Evolutionary conservation across 306 rosid genomes (phyloP).

Genomic region (Sicyos baderoa): DNA sequence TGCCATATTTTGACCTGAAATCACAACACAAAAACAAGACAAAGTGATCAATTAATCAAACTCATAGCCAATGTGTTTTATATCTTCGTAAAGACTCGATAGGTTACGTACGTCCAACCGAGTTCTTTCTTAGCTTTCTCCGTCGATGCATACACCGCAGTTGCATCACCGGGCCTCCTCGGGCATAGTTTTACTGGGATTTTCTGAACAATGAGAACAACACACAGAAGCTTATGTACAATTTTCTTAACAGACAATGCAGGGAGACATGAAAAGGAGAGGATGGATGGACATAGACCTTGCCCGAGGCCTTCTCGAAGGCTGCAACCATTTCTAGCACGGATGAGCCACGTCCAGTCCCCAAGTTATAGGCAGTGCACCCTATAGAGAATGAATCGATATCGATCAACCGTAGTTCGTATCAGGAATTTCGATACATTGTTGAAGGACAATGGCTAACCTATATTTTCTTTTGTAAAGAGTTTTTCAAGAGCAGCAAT

Average conservation of each 20-base stretch:
- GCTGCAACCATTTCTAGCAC: constrained; percentile 91
- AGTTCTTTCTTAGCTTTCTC: constrained; percentile 76
- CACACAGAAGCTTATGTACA: not conserved
- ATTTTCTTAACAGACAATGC: not conserved
- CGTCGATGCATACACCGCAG: constrained; percentile 84
- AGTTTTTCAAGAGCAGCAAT: constrained; percentile 85
- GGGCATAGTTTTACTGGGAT: constrained; percentile 66
- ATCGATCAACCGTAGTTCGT: not conserved
- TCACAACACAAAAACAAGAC: not conserved
- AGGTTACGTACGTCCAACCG: constrained; percentile 74
- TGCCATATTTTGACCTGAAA: constrained; percentile 47
- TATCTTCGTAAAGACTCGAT: not conserved
- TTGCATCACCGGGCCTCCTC: constrained; percentile 85
- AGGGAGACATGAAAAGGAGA: not conserved
- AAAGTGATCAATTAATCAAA: not conserved
- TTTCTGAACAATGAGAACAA: constrained; percentile 40
- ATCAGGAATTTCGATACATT: not conserved
- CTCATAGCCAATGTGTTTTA: not conserved
- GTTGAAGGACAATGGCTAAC: constrained; percentile 21
- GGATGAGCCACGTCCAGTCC: constrained; percentile 85
- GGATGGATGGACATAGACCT: constrained; percentile 35
- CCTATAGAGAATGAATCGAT: constrained; percentile 34
- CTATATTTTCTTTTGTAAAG: constrained; percentile 51
- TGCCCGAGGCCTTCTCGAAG: constrained; percentile 70
- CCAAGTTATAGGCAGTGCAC: constrained; percentile 78